A percentile compares a stretch with the other conserved stretches of the same genome.
Evolutionary conservation across 2,329 filamentous ascomycete genomes (phyloP).

Genomic region (Lachnellula cervina): DNA sequence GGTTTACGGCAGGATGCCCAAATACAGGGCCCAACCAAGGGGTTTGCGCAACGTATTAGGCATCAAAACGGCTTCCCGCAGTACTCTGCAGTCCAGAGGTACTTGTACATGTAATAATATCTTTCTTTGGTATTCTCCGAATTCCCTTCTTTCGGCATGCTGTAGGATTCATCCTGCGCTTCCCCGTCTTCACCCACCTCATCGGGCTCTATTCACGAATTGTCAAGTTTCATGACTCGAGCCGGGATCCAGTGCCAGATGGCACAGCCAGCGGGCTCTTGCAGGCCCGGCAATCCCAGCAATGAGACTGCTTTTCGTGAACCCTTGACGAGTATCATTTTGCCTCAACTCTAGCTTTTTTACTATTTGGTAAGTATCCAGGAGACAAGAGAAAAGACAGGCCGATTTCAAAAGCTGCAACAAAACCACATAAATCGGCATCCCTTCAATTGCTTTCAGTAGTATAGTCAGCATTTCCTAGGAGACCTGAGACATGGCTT

Average conservation of each 20-base stretch:
- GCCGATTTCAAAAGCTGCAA: no score
- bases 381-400: no score
- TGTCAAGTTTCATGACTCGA: conserved; percentile 21
- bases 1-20: background rate
- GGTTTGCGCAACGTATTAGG: background rate
- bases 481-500: no score
- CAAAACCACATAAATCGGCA: no score
- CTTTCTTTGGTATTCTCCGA: background rate
- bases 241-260: conserved; percentile 5
- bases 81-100: background rate
- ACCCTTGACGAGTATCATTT: background rate
- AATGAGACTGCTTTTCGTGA: no score
- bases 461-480: no score
- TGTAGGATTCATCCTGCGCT: conserved; percentile 8
- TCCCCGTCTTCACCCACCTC: conserved; percentile 7
- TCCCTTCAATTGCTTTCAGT: no score
- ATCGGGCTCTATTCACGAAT: conserved; percentile 11
- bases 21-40: background rate
- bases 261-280: conserved; percentile 9
- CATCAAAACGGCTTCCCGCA: background rate
- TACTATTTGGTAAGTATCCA: no score
- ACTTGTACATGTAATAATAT: background rate
- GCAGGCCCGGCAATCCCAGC: background rate
- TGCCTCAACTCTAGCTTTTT: background rate
- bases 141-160: background rate